Conservation (phyloP, 73 alveolate species). For the Paramecium octaurelia region DNA sequence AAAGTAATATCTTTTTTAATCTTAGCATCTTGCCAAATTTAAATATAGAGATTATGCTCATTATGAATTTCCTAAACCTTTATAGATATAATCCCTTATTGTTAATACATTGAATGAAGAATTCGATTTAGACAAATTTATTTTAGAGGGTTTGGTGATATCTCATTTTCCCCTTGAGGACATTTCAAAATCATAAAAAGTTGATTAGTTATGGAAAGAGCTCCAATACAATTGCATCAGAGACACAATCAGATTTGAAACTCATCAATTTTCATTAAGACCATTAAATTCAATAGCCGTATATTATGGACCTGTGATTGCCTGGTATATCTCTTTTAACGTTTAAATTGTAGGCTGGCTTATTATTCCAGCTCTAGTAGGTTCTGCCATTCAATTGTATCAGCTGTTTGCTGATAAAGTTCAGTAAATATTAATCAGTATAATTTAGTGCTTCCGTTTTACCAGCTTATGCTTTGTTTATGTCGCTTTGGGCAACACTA, state of each 20-base stretch:
- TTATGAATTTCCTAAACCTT: background rate
- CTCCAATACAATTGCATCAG: background rate
- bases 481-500: constrained; percentile 29
- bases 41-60: background rate
- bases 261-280: background rate
- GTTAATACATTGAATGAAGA: constrained; percentile 14
- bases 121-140: constrained; percentile 28
- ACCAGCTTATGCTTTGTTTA: constrained; percentile 12
- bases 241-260: background rate
- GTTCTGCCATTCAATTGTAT: background rate
- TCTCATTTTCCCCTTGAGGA: constrained; percentile 26
- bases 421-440: background rate
- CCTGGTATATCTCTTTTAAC: background rate
- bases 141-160: background rate
- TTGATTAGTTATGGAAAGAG: background rate
- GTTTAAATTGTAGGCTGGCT: constrained; percentile 41
- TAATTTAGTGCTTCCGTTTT: background rate
- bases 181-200: background rate
- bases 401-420: background rate
- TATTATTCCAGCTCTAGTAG: constrained; percentile 3
- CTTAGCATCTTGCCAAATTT: background rate
- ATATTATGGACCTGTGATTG: constrained; percentile 39
- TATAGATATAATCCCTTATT: background rate
- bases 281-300: constrained; percentile 10
- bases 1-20: background rate